Conservation (phyloP, 1,284 basidiomycete species). For the Melampsora americana region DNA sequence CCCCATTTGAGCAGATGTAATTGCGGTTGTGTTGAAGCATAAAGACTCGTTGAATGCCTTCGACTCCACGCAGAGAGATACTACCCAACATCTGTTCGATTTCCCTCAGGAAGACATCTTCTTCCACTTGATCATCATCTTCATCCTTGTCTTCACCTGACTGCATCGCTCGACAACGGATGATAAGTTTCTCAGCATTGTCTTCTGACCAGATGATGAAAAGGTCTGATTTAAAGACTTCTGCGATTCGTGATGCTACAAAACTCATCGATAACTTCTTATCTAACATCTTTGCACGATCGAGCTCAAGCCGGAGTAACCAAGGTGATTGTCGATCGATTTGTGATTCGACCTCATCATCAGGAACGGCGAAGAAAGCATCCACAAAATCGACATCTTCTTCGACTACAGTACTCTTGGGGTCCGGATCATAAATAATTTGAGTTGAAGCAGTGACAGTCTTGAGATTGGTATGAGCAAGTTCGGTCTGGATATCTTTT, state of each 20-base stretch:
- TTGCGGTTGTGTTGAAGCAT: conserved; percentile 80
- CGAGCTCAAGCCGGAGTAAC: conserved; percentile 92
- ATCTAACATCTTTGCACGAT: conserved; percentile 96
- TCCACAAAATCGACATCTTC: conserved; percentile 96
- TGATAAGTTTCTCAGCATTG: conserved; percentile 93
- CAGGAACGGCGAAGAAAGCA: conserved; percentile 98
- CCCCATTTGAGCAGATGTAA: conserved; percentile 61
- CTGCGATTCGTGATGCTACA: conserved; percentile 87
- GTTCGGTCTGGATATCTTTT: conserved; percentile 84
- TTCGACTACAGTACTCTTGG: conserved; percentile 86
- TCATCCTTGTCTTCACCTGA: conserved; percentile 59
- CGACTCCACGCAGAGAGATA: conserved; percentile 87
- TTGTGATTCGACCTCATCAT: conserved; percentile 89
- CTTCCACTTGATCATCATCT: conserved; percentile 84
- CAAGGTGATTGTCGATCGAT: conserved; percentile 91
- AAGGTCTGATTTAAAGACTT: conserved; percentile 91
- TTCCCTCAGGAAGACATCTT: conserved; percentile 94
- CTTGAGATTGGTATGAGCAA: conserved; percentile 88
- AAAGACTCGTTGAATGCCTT: conserved; percentile 87
- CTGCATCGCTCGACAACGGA: conserved; percentile 81
- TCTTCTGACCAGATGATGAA: conserved; percentile 99
- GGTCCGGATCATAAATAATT: conserved; percentile 97
- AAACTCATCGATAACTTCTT: conserved; percentile 93
- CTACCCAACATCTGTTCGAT: conserved; percentile 94
- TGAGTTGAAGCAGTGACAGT: conserved; percentile 94